Conservation (phyloP, 192 early-diverging fungal genomes). For the Backusella circina region DNA sequence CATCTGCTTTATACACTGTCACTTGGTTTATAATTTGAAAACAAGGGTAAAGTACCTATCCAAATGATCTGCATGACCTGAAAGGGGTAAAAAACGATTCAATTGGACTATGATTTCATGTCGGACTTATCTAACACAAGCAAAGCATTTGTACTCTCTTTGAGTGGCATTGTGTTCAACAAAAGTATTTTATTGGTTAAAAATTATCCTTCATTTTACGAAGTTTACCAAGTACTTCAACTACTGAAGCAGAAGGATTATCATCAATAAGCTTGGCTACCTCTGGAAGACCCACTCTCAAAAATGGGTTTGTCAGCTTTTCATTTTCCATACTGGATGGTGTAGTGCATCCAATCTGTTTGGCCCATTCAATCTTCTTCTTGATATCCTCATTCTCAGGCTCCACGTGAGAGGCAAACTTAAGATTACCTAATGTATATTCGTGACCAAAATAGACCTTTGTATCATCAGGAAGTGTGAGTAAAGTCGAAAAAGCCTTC, state of each 20-base stretch:
- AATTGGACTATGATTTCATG: not conserved
- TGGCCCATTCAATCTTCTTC: conserved; percentile 21
- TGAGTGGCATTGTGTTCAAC: not conserved
- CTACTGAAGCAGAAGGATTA: not conserved
- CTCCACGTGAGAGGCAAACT: conserved; percentile 28
- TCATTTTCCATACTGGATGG: conserved; percentile 32
- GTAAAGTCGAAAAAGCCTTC: conserved; percentile 68
- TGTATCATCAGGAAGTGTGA: conserved; percentile 70
- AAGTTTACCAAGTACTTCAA: conserved; percentile 22
- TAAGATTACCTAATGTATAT: conserved; percentile 73
- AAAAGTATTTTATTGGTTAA: conserved; percentile 13
- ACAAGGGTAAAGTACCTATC: not conserved
- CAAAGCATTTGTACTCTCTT: not conserved
- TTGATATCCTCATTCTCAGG: conserved; percentile 28
- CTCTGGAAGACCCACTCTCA: conserved; percentile 11
- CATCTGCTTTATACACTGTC: no score
- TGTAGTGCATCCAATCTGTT: conserved; percentile 40
- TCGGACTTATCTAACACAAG: not conserved
- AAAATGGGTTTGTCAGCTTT: conserved; percentile 31
- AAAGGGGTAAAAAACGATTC: not conserved
- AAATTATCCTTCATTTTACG: conserved; percentile 33
- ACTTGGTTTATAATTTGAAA: not conserved
- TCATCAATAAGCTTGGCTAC: conserved; percentile 1
- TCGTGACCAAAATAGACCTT: conserved; percentile 92
- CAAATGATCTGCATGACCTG: not conserved